Evolutionary conservation across 2,329 filamentous ascomycete species (phyloP), one percentile per base, ranked within the genome.

Genomic region (Aspergillus unguis): DNA sequence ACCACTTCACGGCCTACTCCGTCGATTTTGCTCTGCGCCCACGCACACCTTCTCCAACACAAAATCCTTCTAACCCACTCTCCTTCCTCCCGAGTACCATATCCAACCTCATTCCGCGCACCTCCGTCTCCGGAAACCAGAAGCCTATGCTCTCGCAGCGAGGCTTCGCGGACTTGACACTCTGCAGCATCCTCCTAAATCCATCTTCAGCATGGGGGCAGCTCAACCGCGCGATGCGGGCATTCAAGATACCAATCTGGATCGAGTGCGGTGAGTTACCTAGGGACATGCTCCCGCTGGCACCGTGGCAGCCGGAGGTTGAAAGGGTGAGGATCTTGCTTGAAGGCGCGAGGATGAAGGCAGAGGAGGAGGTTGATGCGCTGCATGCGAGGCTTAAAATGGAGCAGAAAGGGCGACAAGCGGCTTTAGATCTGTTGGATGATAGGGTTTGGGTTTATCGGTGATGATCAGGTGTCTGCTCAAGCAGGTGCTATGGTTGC

Each of bases 401-500:
- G 4, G 45, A 53, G 45, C 11, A 45, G 33, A 28, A 27, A 9
- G 51, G 51, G 5, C 36, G 41, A 10, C 40, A 49, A 38, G 9
- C 32, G 10, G 51, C 51, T 33, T 29, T 53, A 45, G 51, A 53
- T 49, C 36, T 53, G 45, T 25, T 53, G 28, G 51, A 53, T 53
- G 51, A 53, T 49, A 41, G 51, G 40, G 32, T 48, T 41, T 53
- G 32, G 32, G 51, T 53, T 42, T 53, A 53, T 53, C 45, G 51
- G 27, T 50, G 46, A n/a, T 36, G 33, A 6, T 17, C 17, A 17
- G 17, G 17, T 17, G 17, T 17, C 17, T 17, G 17, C 17, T 17
- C 17, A 17, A 17, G 17, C 17, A 17, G 17, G 17, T 17, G 17
- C 1, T 17, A 17, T 1, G 17, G 17, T 17, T 17, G 10, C 9